Base-by-base conservation (phyloP, 2,329 filamentous ascomycete genomes). In the Phoma herbarum region DNA sequence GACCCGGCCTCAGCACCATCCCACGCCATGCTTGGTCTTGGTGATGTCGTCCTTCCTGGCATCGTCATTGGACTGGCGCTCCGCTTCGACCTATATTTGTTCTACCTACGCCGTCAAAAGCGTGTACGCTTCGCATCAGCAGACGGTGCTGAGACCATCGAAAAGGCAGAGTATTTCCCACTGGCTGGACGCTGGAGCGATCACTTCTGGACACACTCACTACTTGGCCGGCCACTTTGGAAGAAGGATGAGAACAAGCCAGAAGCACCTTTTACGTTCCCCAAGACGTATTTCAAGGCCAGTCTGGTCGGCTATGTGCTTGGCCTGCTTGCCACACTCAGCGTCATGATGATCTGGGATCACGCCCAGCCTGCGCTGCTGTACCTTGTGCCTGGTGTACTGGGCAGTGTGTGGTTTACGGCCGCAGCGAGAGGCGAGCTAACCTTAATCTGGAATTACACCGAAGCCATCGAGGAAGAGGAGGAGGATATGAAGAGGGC, bases 41-140 rank as follows among this genome's bases (percentile, higher is more conserved):
- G 94, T n/a, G 94, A 99, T 72, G 91, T 99, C 57, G 91, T 97
- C 1, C 83, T 99, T 3, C 94, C 94, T 0, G 95, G 94, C 9
- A 92, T 98, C 71, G 89, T 97, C 79, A 90, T 98, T 62, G 92
- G 87, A 1, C 84, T 97, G 41, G 92, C 93, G 2, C 82, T 99
- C 23, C 88, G 94, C n/a, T 97, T 96, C 68, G 94, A 99, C 73
- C 83, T 97, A 8, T 95, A 92, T 80, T 83, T 92, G 52, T 88
- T 90, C 79, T 98, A 98, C 73, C 82, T 90, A 33, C 83, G 83
- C 37, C 88, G 91, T 71, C 84, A 88, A 73, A 84, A 65, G 42
- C 67, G 52, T 11, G 59, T 60, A 28, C 54, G 67, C 11, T 63
- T 64, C 5, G 25, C 54, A 2, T 60, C 49, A 3, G 39, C 54